Conservation (phyloP, 164 flowering plant genomes). For the Magnolia sinica region DNA sequence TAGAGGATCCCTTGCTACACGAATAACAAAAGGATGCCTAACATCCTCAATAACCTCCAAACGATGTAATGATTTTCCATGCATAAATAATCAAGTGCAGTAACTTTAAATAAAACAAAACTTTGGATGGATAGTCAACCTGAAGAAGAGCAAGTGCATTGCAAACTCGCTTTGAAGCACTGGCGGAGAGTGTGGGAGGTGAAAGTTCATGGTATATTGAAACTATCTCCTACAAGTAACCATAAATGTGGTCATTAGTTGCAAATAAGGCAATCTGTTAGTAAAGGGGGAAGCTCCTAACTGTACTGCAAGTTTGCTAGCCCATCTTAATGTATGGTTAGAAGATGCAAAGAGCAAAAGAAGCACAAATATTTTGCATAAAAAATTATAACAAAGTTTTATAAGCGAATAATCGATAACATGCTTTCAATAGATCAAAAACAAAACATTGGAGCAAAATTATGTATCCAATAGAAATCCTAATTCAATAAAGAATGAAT, state of each 20-base stretch:
- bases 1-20: neutral
- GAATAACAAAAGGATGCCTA: neutral
- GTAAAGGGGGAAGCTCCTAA: neutral
- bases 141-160: conserved; percentile 95
- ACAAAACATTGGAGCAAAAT: too few relatives aligned
- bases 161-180: conserved; percentile 82
- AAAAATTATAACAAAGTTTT: neutral
- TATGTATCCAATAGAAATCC: too few relatives aligned
- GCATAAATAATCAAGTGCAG: neutral
- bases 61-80: neutral
- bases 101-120: neutral
- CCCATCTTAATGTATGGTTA: too few relatives aligned
- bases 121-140: conserved; percentile 31
- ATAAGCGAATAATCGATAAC: neutral
- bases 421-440: too few relatives aligned
- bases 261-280: neutral
- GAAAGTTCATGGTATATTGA: conserved; percentile 80
- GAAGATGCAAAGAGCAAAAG: neutral
- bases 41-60: neutral
- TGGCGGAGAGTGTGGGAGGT: conserved; percentile 72
- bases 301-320: neutral
- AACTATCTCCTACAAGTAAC: conserved; percentile 66
- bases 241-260: neutral
- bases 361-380: neutral
- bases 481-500: too few relatives aligned